Evolutionary conservation across 31 red algal species (phyloP).

Genomic region (Porphyra umbilicalis): DNA sequence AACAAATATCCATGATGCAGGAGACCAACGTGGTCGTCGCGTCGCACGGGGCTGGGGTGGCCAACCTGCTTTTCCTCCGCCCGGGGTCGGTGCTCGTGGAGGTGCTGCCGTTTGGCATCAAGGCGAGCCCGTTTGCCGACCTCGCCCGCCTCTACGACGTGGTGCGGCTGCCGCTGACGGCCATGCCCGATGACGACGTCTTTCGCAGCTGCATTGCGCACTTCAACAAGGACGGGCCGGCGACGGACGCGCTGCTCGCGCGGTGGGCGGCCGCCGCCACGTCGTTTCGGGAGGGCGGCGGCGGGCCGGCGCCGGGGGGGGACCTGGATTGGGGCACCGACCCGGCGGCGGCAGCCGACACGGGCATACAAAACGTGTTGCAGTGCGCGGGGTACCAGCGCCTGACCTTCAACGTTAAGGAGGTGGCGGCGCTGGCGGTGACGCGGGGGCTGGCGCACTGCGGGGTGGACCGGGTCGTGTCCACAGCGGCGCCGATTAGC

Average conservation of each 20-base stretch:
- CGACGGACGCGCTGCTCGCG: constrained; percentile 4
- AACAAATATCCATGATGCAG: constrained; percentile 74
- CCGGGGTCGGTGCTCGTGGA: constrained; percentile 47
- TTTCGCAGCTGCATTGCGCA: constrained; percentile 43
- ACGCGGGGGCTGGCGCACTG: constrained; percentile 26
- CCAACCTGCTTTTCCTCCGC: constrained; percentile 68
- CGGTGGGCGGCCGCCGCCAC: constrained; percentile 19
- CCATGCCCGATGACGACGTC: constrained; percentile 48
- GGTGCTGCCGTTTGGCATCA: constrained; percentile 58
- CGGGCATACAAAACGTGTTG: constrained; percentile 4
- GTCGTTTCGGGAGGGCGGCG: constrained; percentile 18
- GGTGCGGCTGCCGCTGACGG: constrained; percentile 8
- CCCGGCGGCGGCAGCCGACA: neutral
- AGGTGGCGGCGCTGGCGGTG: constrained; percentile 29
- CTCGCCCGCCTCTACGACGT: constrained; percentile 29
- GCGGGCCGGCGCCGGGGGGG: constrained; percentile 3
- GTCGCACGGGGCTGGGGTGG: constrained; percentile 53
- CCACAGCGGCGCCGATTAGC: neutral
- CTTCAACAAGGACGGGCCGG: constrained; percentile 25
- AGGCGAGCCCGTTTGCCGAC: constrained; percentile 29
- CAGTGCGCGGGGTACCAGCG: constrained; percentile 60
- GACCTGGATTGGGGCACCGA: constrained; percentile 27
- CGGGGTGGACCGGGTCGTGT: neutral
- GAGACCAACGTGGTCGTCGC: constrained; percentile 53
- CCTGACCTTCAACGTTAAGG: constrained; percentile 40